phyloP scores from a whole-genome alignment of 139 green algal genomes.

The Picochlorum sp. region DNA sequence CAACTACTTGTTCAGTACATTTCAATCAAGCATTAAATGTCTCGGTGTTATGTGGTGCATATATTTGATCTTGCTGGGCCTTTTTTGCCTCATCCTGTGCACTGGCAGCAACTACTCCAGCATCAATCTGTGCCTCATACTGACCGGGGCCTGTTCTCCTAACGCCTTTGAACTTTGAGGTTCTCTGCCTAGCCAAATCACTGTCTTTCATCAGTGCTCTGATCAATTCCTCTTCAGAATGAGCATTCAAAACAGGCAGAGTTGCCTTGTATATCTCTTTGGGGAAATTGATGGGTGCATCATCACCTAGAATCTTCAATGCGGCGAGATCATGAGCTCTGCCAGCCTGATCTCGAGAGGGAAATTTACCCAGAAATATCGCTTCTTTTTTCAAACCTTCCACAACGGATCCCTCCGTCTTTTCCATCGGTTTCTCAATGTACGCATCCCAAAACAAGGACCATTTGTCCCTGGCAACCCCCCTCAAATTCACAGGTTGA shows the following conservation, averaged over 20 bases:
- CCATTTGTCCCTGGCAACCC: conserved; percentile 15
- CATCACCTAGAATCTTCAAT: conserved; percentile 14
- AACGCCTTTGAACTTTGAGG: conserved; percentile 22
- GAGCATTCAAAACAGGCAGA: conserved; percentile 13
- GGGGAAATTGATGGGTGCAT: conserved; percentile 17
- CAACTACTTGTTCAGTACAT: background rate
- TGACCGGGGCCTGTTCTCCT: conserved; percentile 4
- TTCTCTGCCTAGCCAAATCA: conserved; percentile 8
- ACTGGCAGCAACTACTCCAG: background rate
- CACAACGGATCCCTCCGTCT: background rate
- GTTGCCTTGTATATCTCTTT: conserved; percentile 1
- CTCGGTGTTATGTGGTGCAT: conserved; percentile 1
- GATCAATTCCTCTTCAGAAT: conserved; percentile 15
- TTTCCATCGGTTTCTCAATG: background rate
- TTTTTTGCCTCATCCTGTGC: background rate
- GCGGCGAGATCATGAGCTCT: conserved; percentile 21
- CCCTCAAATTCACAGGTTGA: background rate
- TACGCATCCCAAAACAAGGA: conserved; percentile 24
- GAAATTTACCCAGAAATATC: conserved; percentile 23
- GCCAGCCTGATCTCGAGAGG: conserved; percentile 17
- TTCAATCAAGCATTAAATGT: conserved; percentile 4
- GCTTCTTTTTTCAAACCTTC: conserved; percentile 8
- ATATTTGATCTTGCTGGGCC: no score
- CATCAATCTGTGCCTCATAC: conserved; percentile 15
- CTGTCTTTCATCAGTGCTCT: conserved; percentile 19